Base-by-base conservation (phyloP, 805 yeast species). In the Yueomyces sp. region DNA sequence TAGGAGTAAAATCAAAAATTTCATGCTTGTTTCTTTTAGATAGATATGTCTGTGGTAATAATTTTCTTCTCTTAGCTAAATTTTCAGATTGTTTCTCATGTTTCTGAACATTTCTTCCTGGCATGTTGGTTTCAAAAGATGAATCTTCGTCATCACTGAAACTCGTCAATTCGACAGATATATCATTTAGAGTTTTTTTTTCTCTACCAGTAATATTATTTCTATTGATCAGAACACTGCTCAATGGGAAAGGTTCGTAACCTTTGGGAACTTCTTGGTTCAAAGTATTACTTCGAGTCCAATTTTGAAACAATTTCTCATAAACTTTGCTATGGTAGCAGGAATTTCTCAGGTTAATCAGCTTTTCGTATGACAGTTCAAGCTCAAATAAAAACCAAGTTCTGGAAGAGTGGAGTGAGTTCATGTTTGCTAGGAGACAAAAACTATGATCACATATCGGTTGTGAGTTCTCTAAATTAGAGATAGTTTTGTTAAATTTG, bases 381-480 rank as follows among this genome's bases (percentile, higher is more conserved):
- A 62, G 42, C 19, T 62, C 66, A 40, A 61, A 60, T 19, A 62
- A 47, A 28, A 60, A 52, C 59, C 61, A 57, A n/a, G 47, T 37
- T 29, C 59, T 49, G 6, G 50, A 45, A 37, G 44, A 36, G 19
- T 42, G 41, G n/a, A 49, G 12, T 5, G 40, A 29, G 8, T n/a
- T 32, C 44, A 52, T 47, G 38, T 49, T 51, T 26, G 45, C 44
- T 4, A 26, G 11, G 28, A 50, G 47, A 36, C 57, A 54, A 12
- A 54, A 43, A n/a, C 39, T 47, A 49, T 57, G 61, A 4, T 42
- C 41, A 38, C 59, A 53, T 19, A 19, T 19, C 19, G 19, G 19
- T 19, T 19, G 19, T 19, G 19, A 19, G 19, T 19, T 19, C 2
- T 19, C 19, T 2, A 19, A 19, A 4, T 34, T 28, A 8, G 37